These are phyloP conservation scores for Diaporthe humulicola DNA, from an alignment of 2,329 filamentous ascomycete genomes.

Conservation along the genomic window DNA sequence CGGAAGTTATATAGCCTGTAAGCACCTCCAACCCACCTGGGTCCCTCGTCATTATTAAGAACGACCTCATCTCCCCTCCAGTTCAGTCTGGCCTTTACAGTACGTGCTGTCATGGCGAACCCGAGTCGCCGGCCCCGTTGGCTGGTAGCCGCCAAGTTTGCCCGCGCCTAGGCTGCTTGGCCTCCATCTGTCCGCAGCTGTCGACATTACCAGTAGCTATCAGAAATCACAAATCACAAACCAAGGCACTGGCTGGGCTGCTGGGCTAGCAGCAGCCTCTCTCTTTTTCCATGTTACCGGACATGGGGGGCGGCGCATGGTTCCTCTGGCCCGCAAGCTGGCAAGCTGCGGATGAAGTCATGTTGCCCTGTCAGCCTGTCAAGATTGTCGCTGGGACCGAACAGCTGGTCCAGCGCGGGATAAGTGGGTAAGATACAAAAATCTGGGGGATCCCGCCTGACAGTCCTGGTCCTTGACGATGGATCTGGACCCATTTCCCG, in stretches of 20 bases:
- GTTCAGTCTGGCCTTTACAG: background rate
- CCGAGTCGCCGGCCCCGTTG: background rate
- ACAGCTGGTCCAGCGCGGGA: slow-evolving; percentile 23
- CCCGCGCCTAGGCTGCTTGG: slow-evolving; percentile 4
- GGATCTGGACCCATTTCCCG: slow-evolving; percentile 28
- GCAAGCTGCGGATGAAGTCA: slow-evolving; percentile 22
- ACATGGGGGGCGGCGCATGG: background rate
- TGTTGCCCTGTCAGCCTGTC: background rate
- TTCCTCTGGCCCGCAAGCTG: slow-evolving; percentile 22
- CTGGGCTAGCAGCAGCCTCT: slow-evolving; percentile 5
- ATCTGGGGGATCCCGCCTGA: slow-evolving; percentile 32
- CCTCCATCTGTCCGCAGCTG: slow-evolving; percentile 17
- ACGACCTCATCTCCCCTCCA: background rate
- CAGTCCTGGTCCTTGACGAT: slow-evolving; percentile 12
- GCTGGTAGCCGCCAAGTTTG: slow-evolving; percentile 11
- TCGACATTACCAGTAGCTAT: slow-evolving; percentile 10
- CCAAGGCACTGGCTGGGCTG: slow-evolving; percentile 1
- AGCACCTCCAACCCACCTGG: background rate
- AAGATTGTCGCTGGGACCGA: background rate
- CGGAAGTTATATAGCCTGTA: background rate
- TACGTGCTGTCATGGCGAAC: background rate
- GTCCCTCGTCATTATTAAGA: background rate
- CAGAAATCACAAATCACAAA: slow-evolving; percentile 20
- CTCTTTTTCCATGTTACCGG: slow-evolving; percentile 10
- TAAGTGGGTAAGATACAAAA: slow-evolving; percentile 25